phyloP scores from a whole-genome alignment of 2,329 filamentous ascomycete species.

The Plectosphaerella cucumerina region DNA sequence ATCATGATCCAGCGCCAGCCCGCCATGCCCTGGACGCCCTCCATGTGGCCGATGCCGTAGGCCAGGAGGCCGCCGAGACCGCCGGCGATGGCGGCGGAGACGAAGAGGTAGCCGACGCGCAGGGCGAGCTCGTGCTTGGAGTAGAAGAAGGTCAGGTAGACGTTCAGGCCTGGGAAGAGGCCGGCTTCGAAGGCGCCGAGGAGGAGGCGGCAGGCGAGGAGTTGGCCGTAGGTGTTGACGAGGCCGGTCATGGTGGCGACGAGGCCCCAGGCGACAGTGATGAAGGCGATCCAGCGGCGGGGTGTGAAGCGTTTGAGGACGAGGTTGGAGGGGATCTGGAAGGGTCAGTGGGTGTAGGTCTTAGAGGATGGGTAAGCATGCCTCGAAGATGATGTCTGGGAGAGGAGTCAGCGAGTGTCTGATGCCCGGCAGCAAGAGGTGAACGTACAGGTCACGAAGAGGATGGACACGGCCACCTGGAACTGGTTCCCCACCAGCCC shows the following conservation, averaged over 20 bases:
- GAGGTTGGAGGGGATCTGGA: conserved; percentile 55
- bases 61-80: conserved; percentile 70
- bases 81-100: conserved; percentile 65
- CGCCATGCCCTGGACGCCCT: conserved; percentile 56
- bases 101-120: conserved; percentile 70
- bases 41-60: conserved; percentile 70
- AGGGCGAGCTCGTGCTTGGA: conserved; percentile 68
- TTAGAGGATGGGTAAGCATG: neutral
- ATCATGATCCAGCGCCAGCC: conserved; percentile 75
- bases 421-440: too few species aligned
- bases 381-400: conserved; percentile 57
- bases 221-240: conserved; percentile 57
- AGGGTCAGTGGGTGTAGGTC: neutral
- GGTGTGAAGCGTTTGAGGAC: conserved; percentile 60
- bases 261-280: conserved; percentile 61
- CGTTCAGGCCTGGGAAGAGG: conserved; percentile 63
- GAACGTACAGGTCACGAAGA: conserved; percentile 45
- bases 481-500: conserved; percentile 63
- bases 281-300: conserved; percentile 60
- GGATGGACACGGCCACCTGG: conserved; percentile 62
- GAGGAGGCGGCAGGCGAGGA: conserved; percentile 66
- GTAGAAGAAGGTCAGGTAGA: conserved; percentile 75
- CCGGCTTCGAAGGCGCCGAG: conserved; percentile 67
- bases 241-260: conserved; percentile 68
- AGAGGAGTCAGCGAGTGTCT: too few species aligned